A percentile compares a stretch with the other conserved stretches of the same genome.
These are phyloP conservation scores for Globisporangium radiosum DNA, from an alignment of 352 stramenopile genomes.

Conservation along the genomic window DNA sequence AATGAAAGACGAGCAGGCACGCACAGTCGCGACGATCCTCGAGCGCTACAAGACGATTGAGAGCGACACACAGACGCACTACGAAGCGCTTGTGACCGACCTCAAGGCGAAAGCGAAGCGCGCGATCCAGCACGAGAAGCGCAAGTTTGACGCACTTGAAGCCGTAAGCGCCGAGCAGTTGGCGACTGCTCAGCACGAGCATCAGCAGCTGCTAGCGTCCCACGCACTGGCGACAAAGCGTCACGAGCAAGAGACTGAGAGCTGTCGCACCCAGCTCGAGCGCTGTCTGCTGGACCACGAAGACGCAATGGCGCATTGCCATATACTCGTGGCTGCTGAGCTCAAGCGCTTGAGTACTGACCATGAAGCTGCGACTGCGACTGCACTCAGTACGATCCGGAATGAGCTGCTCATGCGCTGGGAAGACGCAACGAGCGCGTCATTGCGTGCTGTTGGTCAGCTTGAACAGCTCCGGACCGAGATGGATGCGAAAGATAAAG, in stretches of 20 bases:
- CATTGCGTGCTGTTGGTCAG: not conserved
- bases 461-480: constrained; percentile 12
- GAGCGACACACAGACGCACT: constrained; percentile 41
- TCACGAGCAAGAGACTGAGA: constrained; percentile 17
- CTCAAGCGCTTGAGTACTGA: constrained; percentile 6
- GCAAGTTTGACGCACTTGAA: constrained; percentile 5
- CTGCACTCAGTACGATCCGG: constrained; percentile 13
- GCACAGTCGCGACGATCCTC: constrained; percentile 44
- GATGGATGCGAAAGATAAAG: constrained; percentile 16
- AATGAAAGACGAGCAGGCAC: constrained; percentile 62
- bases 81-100: constrained; percentile 41
- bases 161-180: constrained; percentile 1
- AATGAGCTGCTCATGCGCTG: constrained; percentile 33
- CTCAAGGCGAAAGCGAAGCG: constrained; percentile 19
- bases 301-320: constrained; percentile 29
- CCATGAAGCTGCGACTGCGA: not conserved
- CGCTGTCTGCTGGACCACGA: constrained; percentile 33
- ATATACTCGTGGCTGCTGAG: constrained; percentile 15
- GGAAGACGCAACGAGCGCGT: constrained; percentile 27
- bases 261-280: constrained; percentile 35
- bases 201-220: constrained; percentile 12
- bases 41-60: constrained; percentile 52
- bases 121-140: constrained; percentile 20
- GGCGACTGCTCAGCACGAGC: constrained; percentile 1
- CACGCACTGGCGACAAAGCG: constrained; percentile 15